phyloP scores from a whole-genome alignment of 192 early-diverging fungal species.

The Kickxella alabastrina region DNA sequence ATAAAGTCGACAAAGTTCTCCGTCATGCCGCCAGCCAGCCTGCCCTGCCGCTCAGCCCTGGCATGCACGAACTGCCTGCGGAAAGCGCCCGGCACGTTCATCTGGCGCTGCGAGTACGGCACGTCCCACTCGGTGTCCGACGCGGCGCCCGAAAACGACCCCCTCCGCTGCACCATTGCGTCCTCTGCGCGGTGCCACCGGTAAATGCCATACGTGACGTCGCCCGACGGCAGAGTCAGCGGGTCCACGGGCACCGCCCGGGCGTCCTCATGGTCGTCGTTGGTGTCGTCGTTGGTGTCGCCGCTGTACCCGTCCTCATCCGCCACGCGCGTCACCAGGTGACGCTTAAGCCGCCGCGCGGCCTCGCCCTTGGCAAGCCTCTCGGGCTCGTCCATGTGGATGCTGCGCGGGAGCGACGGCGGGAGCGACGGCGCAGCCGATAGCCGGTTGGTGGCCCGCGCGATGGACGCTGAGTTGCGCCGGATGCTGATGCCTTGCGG shows the following conservation, averaged over 20 bases:
- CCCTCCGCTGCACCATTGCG: constrained; percentile 4
- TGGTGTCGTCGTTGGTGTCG: constrained; percentile 23
- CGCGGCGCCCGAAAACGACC: constrained; percentile 33
- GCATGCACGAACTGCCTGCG: constrained; percentile 81
- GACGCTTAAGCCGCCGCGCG: constrained; percentile 64
- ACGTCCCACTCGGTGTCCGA: constrained; percentile 44
- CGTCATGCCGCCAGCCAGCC: constrained; percentile 64
- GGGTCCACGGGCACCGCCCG: constrained; percentile 34
- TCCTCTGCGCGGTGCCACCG: constrained; percentile 69
- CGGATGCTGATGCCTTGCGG: constrained; percentile 29
- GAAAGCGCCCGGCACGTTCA: constrained; percentile 78
- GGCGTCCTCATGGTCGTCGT: constrained; percentile 21
- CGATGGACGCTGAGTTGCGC: constrained; percentile 13
- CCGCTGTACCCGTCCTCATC: constrained; percentile 21
- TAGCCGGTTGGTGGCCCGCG: constrained; percentile 38
- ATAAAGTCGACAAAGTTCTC: constrained; percentile 92
- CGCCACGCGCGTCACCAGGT: constrained; percentile 58
- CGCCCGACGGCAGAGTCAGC: constrained; percentile 53
- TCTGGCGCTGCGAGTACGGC: constrained; percentile 42
- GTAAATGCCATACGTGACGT: constrained; percentile 78
- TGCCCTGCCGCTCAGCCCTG: constrained; percentile 64
- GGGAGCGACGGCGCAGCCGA: constrained; percentile 38
- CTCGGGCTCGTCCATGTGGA: constrained; percentile 17
- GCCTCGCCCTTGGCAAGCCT: constrained; percentile 23
- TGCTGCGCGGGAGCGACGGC: constrained; percentile 37